Conservation (phyloP, 805 yeast genomes). For the Huiozyma sinensis region DNA sequence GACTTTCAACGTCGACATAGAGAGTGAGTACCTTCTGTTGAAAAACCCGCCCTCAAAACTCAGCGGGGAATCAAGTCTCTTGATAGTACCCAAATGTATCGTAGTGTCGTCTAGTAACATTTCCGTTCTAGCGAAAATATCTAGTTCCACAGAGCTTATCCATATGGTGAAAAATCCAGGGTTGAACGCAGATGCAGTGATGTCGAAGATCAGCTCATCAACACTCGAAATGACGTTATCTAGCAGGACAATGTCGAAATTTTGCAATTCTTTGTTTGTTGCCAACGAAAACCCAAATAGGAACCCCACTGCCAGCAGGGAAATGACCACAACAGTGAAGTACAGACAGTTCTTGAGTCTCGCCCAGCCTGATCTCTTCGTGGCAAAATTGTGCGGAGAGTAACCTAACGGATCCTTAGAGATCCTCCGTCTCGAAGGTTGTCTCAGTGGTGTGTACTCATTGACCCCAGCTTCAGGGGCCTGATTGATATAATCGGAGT, state of each 20-base stretch:
- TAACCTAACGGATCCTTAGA: conserved; percentile 21
- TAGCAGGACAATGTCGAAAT: conserved; percentile 50
- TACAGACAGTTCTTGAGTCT: conserved; percentile 28
- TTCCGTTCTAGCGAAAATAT: conserved; percentile 66
- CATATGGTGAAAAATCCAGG: conserved; percentile 73
- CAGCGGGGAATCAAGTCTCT: conserved; percentile 59
- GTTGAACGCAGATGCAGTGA: conserved; percentile 69
- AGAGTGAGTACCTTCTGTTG: conserved; percentile 44
- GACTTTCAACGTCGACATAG: conserved; percentile 61
- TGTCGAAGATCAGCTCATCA: conserved; percentile 74
- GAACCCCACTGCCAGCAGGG: conserved; percentile 63
- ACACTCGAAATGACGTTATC: conserved; percentile 67
- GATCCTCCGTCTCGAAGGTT: conserved; percentile 8
- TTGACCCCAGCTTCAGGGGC: conserved; percentile 2
- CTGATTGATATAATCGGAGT: neutral
- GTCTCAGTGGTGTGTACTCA: conserved; percentile 18
- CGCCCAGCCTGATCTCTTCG: conserved; percentile 24
- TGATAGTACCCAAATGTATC: conserved; percentile 62
- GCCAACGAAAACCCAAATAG: conserved; percentile 77
- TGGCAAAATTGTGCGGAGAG: conserved; percentile 41
- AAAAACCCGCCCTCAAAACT: conserved; percentile 71
- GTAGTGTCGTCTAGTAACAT: conserved; percentile 38
- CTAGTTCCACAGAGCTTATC: conserved; percentile 59
- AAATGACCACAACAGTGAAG: conserved; percentile 29
- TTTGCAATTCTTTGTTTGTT: conserved; percentile 70